A percentile compares a stretch with the other conserved stretches of the same genome.
These are phyloP conservation scores for Ramalina peruviana DNA, from an alignment of 495 filamentous ascomycete species.

Conservation along the genomic window DNA sequence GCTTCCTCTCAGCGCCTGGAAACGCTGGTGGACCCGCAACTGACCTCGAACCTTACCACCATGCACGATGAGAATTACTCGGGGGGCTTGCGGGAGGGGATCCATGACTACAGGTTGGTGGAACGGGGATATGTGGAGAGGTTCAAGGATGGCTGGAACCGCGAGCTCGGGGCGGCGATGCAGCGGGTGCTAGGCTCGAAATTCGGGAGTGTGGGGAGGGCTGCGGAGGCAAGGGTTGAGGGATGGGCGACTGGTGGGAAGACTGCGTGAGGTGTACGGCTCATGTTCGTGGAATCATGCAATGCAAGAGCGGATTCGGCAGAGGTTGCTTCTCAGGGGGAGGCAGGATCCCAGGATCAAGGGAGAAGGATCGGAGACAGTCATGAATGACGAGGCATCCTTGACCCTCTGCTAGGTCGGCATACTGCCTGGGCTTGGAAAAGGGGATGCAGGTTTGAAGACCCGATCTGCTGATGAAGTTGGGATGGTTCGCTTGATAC, in stretches of 20 bases:
- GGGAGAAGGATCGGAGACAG: too few relatives aligned
- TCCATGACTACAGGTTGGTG: slow-evolving; percentile 12
- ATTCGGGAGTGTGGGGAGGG: slow-evolving; percentile 45
- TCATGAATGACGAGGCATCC: too few relatives aligned
- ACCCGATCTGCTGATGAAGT: too few relatives aligned
- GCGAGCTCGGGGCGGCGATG: slow-evolving; percentile 55
- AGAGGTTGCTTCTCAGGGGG: too few relatives aligned
- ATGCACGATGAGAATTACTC: slow-evolving; percentile 15
- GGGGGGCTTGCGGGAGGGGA: slow-evolving; percentile 12
- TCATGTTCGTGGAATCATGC: background rate
- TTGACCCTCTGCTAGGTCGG: too few relatives aligned
- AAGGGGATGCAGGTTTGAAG: too few relatives aligned
- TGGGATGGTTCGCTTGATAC: too few relatives aligned
- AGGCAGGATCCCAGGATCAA: too few relatives aligned
- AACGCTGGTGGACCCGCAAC: slow-evolving; percentile 33
- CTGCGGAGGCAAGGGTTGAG: slow-evolving; percentile 27
- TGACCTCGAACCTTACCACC: slow-evolving; percentile 29
- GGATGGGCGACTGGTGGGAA: slow-evolving; percentile 8
- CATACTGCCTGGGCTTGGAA: too few relatives aligned
- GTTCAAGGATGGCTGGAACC: slow-evolving; percentile 69
- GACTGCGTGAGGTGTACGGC: slow-evolving; percentile 1
- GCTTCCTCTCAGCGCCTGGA: slow-evolving; percentile 52
- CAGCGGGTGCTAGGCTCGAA: slow-evolving; percentile 51
- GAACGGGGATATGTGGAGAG: slow-evolving; percentile 43
- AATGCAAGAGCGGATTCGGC: too few relatives aligned